phyloP scores from a whole-genome alignment of 2,329 filamentous ascomycete genomes.

The Daldinia sp. region DNA sequence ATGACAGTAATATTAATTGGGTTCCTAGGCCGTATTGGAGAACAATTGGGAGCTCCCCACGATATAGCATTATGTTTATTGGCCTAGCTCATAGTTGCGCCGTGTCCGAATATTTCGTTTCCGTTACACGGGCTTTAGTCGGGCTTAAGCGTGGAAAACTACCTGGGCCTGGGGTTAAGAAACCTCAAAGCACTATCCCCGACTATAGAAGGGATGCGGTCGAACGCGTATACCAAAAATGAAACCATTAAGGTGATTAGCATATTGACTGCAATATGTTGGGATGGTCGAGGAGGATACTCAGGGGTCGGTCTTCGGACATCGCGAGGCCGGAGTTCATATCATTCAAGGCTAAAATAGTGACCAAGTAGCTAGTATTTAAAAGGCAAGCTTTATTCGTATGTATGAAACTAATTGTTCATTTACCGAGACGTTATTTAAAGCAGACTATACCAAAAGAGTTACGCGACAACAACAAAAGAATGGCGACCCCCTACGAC shows the following conservation, averaged over 20 bases:
- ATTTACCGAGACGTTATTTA: too few species aligned
- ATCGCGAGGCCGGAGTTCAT: neutral
- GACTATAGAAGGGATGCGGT: neutral
- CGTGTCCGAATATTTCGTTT: neutral
- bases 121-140: neutral
- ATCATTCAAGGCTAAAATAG: neutral
- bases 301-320: neutral
- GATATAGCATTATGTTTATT: too few species aligned
- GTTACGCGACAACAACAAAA: neutral
- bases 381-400: neutral
- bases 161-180: neutral
- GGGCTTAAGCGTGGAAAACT: neutral
- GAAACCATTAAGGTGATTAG: neutral
- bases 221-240: neutral
- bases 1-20: neutral
- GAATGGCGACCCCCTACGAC: slow-evolving; percentile 49
- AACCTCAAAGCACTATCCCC: neutral
- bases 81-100: neutral
- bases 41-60: too few species aligned
- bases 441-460: neutral
- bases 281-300: neutral
- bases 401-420: neutral
- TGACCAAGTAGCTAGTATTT: neutral
- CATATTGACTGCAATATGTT: neutral
- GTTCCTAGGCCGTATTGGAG: too few species aligned